These are phyloP conservation scores for Laguncularia racemosa DNA, from an alignment of 345 rosid species.

Conservation along the genomic window DNA sequence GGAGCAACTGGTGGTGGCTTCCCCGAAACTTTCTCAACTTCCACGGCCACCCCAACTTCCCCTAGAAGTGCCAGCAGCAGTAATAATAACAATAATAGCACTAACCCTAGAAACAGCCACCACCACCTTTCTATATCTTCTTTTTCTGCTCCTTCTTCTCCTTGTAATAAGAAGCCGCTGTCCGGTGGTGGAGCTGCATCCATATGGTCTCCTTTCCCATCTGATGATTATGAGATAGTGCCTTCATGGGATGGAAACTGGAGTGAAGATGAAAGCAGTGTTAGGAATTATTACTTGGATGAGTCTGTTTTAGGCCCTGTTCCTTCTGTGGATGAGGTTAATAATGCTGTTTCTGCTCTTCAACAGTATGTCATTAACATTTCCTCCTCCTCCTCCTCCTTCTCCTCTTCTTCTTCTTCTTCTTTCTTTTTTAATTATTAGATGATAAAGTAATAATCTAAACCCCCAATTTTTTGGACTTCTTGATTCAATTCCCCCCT, in stretches of 20 bases:
- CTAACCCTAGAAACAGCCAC: neutral
- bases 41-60: constrained; percentile 26
- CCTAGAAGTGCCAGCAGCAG: constrained; percentile 23
- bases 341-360: constrained; percentile 66
- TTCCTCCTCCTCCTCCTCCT: neutral
- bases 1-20: constrained; percentile 23
- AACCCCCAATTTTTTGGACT: neutral
- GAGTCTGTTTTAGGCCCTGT: constrained; percentile 43
- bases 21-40: constrained; percentile 46
- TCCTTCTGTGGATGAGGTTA: constrained; percentile 74
- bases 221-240: constrained; percentile 73
- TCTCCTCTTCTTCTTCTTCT: neutral
- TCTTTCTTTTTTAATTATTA: neutral
- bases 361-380: constrained; percentile 35
- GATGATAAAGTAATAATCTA: neutral
- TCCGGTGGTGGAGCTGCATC: constrained; percentile 20
- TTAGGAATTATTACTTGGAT: constrained; percentile 15
- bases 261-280: constrained; percentile 18
- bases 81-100: constrained; percentile 12
- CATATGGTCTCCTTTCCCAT: constrained; percentile 23
- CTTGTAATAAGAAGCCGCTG: constrained; percentile 22
- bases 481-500: no score
- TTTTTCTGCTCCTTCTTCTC: constrained; percentile 19
- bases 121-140: constrained; percentile 32
- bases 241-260: constrained; percentile 22